Conservation (phyloP, 176 grass and related monocot genomes). For the Guadua angustifolia region DNA sequence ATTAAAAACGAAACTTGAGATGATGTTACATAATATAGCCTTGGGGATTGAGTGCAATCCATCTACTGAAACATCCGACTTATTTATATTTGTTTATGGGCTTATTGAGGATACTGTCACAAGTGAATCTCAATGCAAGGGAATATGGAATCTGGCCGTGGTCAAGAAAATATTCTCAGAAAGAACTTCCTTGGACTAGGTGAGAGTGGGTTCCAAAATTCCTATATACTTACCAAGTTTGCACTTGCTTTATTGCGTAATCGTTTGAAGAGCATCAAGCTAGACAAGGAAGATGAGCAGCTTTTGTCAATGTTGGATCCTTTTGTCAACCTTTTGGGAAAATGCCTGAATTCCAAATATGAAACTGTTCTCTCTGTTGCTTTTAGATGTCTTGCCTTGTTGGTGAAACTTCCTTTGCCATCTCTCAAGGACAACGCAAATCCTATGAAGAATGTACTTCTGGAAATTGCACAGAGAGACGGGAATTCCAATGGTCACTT, state of each 20-base stretch:
- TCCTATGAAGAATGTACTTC: slow-evolving; percentile 76
- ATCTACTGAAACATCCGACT: slow-evolving; percentile 66
- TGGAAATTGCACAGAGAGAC: slow-evolving; percentile 83
- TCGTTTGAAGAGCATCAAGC: slow-evolving; percentile 81
- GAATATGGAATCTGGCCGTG: slow-evolving; percentile 28
- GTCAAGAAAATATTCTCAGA: slow-evolving; percentile 47
- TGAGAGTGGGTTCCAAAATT: slow-evolving; percentile 54
- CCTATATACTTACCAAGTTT: slow-evolving; percentile 75
- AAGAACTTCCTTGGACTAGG: slow-evolving; percentile 34
- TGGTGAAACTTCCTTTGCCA: slow-evolving; percentile 83
- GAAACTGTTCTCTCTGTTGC: slow-evolving; percentile 74
- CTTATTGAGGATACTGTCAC: slow-evolving; percentile 70
- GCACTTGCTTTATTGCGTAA: slow-evolving; percentile 73
- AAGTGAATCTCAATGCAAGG: slow-evolving; percentile 49
- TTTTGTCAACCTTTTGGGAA: slow-evolving; percentile 70
- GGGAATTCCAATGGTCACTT: slow-evolving; percentile 73
- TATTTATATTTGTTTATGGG: slow-evolving; percentile 78
- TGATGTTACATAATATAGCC: slow-evolving; percentile 82
- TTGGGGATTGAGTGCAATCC: slow-evolving; percentile 83
- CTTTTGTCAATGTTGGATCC: slow-evolving; percentile 87
- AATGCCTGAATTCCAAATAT: slow-evolving; percentile 86
- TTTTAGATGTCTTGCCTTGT: slow-evolving; percentile 78
- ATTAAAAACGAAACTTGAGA: slow-evolving; percentile 69
- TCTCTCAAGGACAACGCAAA: slow-evolving; percentile 68
- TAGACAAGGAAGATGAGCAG: slow-evolving; percentile 64